A percentile compares a stretch with the other conserved stretches of the same genome.
phyloP scores from a whole-genome alignment of 768 basidiomycete genomes.

The Pleurotus eryngii region DNA sequence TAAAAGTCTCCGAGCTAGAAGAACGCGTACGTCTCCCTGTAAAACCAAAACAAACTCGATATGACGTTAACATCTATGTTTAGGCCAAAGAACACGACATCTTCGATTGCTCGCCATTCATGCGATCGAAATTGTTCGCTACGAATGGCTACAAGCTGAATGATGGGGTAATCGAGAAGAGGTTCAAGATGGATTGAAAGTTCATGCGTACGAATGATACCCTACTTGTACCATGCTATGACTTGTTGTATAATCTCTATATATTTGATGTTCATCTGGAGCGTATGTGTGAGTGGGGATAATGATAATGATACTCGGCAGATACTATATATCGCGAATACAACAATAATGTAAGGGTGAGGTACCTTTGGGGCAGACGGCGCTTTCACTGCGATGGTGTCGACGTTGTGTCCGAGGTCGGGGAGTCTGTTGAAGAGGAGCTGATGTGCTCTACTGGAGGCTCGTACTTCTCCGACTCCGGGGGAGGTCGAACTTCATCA shows the following conservation, averaged over 20 bases:
- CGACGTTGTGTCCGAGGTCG: not conserved
- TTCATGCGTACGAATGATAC: too few species aligned
- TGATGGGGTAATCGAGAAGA: slow-evolving; percentile 69
- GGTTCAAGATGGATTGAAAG: slow-evolving; percentile 47
- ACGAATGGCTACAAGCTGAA: slow-evolving; percentile 86
- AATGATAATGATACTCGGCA: slow-evolving; percentile 2
- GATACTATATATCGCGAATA: too few species aligned
- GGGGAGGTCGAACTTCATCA: slow-evolving; percentile 10
- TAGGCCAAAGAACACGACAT: slow-evolving; percentile 98
- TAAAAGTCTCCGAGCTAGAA: slow-evolving; percentile 82
- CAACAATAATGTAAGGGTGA: not conserved
- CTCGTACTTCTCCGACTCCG: slow-evolving; percentile 6
- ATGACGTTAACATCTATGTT: too few species aligned
- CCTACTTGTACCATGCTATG: slow-evolving; percentile 14
- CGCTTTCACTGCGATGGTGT: not conserved
- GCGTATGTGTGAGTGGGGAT: not conserved
- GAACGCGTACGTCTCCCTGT: slow-evolving; percentile 58
- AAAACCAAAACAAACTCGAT: too few species aligned
- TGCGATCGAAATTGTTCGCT: slow-evolving; percentile 77
- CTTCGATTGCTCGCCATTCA: slow-evolving; percentile 83
- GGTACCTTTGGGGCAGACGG: not conserved
- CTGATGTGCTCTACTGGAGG: not conserved
- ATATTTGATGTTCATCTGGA: not conserved
- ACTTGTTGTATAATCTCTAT: slow-evolving; percentile 14
- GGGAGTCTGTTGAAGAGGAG: not conserved